Conservation (phyloP, 2,329 filamentous ascomycete species). For the Podosphaera fusca region DNA sequence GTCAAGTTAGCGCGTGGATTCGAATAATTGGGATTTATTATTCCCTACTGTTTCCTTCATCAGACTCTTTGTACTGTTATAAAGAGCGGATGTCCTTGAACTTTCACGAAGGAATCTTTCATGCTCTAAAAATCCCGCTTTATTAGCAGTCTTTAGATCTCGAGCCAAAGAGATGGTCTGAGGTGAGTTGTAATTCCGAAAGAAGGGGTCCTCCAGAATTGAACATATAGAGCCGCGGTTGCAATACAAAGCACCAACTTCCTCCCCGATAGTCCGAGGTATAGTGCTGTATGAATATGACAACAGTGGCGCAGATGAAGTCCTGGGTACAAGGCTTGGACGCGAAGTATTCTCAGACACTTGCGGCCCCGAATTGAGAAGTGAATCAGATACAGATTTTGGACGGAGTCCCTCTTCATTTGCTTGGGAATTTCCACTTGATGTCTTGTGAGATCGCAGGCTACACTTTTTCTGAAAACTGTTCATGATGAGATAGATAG, state of each 20-base stretch:
- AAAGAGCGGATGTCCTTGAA: conserved; percentile 4
- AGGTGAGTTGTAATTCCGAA: conserved; percentile 23
- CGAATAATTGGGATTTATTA: not conserved
- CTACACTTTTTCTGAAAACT: not conserved
- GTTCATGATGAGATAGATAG: not conserved
- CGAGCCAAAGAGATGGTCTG: conserved; percentile 15
- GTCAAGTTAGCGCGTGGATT: conserved; percentile 5
- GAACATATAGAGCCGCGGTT: conserved; percentile 26
- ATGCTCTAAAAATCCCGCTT: conserved; percentile 6
- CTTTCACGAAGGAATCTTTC: conserved; percentile 5
- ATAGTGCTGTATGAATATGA: not conserved
- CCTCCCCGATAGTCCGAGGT: not conserved
- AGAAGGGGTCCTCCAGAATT: conserved; percentile 32
- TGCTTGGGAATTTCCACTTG: not conserved
- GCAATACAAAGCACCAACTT: not conserved
- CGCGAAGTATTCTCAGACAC: not conserved
- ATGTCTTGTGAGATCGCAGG: not conserved
- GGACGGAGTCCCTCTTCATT: not conserved
- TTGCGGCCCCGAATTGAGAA: not conserved
- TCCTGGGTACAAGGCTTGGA: conserved; percentile 5
- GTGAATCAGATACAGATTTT: not conserved
- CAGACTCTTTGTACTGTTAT: conserved; percentile 6
- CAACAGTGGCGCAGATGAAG: conserved; percentile 7
- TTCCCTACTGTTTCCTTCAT: conserved; percentile 10
- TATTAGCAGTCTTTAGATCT: conserved; percentile 13